Base-by-base conservation (phyloP, 2,329 filamentous ascomycete species). In the Colletotrichum graminicola region DNA sequence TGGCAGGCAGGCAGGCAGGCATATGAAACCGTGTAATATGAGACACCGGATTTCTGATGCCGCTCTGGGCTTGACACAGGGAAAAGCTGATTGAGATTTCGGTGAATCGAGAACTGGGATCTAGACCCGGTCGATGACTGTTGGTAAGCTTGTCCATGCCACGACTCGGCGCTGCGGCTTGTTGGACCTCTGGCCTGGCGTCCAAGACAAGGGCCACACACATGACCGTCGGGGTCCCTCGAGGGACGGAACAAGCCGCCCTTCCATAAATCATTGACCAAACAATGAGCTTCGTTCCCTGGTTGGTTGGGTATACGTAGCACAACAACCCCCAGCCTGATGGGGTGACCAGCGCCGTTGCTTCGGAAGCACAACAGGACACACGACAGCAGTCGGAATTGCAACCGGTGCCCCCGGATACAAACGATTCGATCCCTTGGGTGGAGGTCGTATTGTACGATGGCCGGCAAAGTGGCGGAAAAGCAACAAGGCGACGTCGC, bases 1-100 rank as follows among this genome's bases (percentile, higher is more conserved):
- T 60, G 39, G n/a, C 29, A 47, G 36, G 21, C 43, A 47, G 18
- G 39, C 41, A 43, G 43, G 43, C 43, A n/a, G 43, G 52, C 39
- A 60, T 54, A 49, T 71, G 65, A 71, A 67, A 71, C 68, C n/a
- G n/a, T 52, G 45, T 21, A 29, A 47, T 45, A 45, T 60, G 65
- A 71, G 61, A 63, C 52, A 61, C n/a, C 29, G 41, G 45, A 60
- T 71, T 63, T 21, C 59, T 41, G 56, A 63, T 63, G 45, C n/a
- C 18, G 52, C 21, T 49, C 59, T 47, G 43, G 64, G 52, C 51
- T 52, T 34, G 11, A n/a, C 29, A 56, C 54, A 11, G 12, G 21
- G 23, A 52, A 49, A 54, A 39, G 45, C 16, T 34, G 45, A 55
- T 52, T 55, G 45, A 62, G n/a, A 68, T 55, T 18, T 36, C 41